Base-by-base conservation (phyloP, 225 moss, liverwort and hornwort genomes). In the Antitrichia curtipendula region DNA sequence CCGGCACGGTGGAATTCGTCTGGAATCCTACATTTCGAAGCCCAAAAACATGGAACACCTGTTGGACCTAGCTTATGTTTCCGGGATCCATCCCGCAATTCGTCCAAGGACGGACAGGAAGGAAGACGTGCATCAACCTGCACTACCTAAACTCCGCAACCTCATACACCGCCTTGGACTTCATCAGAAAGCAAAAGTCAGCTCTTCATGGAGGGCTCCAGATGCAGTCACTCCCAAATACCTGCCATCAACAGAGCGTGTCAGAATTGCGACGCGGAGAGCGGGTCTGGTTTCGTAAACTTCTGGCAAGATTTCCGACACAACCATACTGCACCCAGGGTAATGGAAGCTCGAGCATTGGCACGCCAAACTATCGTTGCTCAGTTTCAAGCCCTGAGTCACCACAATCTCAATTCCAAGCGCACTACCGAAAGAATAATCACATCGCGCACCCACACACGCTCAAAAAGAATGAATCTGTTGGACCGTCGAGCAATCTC, bases 201-300 rank as follows among this genome's bases (percentile, higher is more conserved):
- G 66, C 71, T 31, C 71, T 58, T 53, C 74, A 54, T 47, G 13
- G 38, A 70, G 57, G 74, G 56, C 28, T 41, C 31, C 47, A 34
- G 50, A 83, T 45, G 49, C 78, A 60, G 32, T 25, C 61, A 43
- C 58, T 32, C 38, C 78, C 85, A 24, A 61, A 80, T n/a, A 88
- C 90, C 91, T 92, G 91, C 89, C 82, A 87, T 16, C 65, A 79
- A 52, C 78, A 85, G 25, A 80, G 14, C 17, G 58, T 29, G 57
- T 88, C 86, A 91, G 83, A 88, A 89, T 47, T 52, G 57, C 65
- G 57, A 87, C 53, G 13, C 69, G 72, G 63, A 65, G 29, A 24
- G 25, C 78, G 58, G 4, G 38, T 23, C 80, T 3, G 14, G 29
- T 27, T 57, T n/a, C 59, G 25, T 10, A 47, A 41, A 27, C 32